Evolutionary conservation across 1,284 basidiomycete genomes (phyloP).

Genomic region (Xerocomus minutiporus): DNA sequence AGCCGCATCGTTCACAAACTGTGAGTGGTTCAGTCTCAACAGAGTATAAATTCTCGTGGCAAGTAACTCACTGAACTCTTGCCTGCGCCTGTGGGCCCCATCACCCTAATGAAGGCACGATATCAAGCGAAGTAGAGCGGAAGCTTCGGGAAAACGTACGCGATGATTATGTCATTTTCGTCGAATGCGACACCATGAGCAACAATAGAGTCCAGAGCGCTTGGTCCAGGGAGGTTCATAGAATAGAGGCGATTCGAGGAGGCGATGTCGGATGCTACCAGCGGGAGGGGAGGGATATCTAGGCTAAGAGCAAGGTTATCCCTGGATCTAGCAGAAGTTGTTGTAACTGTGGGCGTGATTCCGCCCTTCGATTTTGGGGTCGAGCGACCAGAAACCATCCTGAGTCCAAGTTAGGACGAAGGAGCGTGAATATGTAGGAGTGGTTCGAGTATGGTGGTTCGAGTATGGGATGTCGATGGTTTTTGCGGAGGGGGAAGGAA

Average conservation of each 20-base stretch:
- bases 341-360: background rate
- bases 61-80: slow-evolving; percentile 34
- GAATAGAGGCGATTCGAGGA: background rate
- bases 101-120: slow-evolving; percentile 26
- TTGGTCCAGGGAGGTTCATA: background rate
- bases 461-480: too few relatives aligned
- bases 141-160: slow-evolving; percentile 9
- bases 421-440: background rate
- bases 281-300: background rate
- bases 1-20: slow-evolving; percentile 21
- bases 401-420: background rate
- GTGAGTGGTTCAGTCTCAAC: background rate
- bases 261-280: background rate
- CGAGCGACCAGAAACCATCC: background rate
- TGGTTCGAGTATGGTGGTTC: background rate
- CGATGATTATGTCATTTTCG: slow-evolving; percentile 13
- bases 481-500: background rate
- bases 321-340: background rate
- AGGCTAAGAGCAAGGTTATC: background rate
- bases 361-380: background rate
- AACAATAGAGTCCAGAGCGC: background rate
- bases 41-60: background rate
- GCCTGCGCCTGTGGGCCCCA: slow-evolving; percentile 40
- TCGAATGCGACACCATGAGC: background rate
- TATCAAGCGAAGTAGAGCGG: background rate